Evolutionary conservation across 192 early-diverging fungal species (phyloP), one percentile per base, ranked within the genome.

Genomic region (Coemansia sp.): DNA sequence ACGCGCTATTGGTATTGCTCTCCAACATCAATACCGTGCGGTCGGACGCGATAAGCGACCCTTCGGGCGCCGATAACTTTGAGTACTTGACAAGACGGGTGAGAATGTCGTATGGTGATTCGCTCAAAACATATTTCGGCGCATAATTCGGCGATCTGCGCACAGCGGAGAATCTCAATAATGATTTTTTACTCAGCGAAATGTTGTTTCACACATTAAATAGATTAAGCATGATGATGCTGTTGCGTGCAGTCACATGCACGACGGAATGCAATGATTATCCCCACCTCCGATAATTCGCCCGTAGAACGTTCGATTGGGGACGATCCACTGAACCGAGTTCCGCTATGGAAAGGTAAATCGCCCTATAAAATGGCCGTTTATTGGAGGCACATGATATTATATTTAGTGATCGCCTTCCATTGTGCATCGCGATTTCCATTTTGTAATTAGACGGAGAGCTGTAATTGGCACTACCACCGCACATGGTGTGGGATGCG

Each of bases 1-100:
- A 65, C 23, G 77, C 67, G 14, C 59, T 74, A 6, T 56, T 74
- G 43, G 39, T 63, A 0, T 64, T 80, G n/a, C 37, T 80, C 52
- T 25, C 68, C 1, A 35, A 67, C 7, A 26, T 71, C 17, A 71
- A 65, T 27, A 43, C 61, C 2, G 62, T 65, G 21, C 62, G 68
- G 17, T 61, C 65, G 0, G 71, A 80, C 8, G 64, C 71, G 2
- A 66, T 67, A 12, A 69, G 68, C 39, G 65, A 74, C 39, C 48
- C 57, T 1, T 31, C 54, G 0, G 77, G 71, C 8, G 61, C 57
- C n/a, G 56, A 67, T 3, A 80, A 74, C 22, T 52, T 74, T 23
- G 77, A 80, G 23, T 80, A 68, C 22, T 23, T 80, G 52, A 31
- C 71, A 22, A 38, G 26, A 12, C 68, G 72, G 2, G 68, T 80